Evolutionary conservation across 768 basidiomycete species (phyloP), one percentile per base, ranked within the genome.

Genomic region (Trametes meyenii): DNA sequence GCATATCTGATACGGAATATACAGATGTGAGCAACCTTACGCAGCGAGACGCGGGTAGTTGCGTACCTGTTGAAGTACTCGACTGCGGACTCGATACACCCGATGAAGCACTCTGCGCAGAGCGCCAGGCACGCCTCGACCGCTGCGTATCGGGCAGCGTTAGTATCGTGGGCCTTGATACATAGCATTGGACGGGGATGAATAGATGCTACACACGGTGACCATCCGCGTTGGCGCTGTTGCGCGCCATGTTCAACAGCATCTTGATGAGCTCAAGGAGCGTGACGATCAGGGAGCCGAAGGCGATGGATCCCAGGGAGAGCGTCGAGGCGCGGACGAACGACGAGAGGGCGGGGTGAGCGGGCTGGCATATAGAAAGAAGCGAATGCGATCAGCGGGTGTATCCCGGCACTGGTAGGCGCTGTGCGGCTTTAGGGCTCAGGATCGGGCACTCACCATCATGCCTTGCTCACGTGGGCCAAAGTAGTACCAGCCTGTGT

Each of bases 271-370:
- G 70, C 62, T 94, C 92, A 43, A 94, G 74, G 35, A 94, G 71
- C 0, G 93, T 91, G 29, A 94, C 92, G 58, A 94, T 89, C 66
- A 94, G 76, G 14, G 87, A 89, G 14, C 91, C 91, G 70, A 95
- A 93, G 0, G 91, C 90, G 64, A 94, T 90, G 1, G 89, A 92
- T 8, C 91, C 93, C 35, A 95, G 80, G 0, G 91, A 93, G 26
- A 87, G 73, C 0, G 90, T 92, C 4, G 87, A 89, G 23, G 90
- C 89, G 29, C 92, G 84, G 21, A 82, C 81, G 66, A 94, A 89
- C 0, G 90, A 80, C 45, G 86, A 80, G 2, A 86, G 69, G 8
- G 89, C 90, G 0, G 90, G 87, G 69, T 89, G 81, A 61, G 82
- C 84, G 38, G 90, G 90, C 83, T 89, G 33, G 23, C 5, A 26